phyloP scores from a whole-genome alignment of 2,329 filamentous ascomycete species.

The Aspergillus sojae region DNA sequence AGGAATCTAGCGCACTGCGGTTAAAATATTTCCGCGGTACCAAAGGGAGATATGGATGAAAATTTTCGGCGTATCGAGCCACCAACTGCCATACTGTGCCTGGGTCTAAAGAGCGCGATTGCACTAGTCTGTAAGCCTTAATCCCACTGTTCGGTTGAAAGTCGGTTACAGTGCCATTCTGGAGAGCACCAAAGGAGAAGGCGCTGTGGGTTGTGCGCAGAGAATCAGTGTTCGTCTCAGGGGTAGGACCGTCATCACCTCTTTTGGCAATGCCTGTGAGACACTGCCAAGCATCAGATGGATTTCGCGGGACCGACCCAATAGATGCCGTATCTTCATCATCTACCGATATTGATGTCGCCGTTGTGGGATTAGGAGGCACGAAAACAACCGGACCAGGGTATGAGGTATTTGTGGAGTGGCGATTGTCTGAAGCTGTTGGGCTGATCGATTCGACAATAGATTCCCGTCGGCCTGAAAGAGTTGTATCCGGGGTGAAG shows the following conservation, averaged over 20 bases:
- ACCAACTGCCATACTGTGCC: conserved; percentile 57
- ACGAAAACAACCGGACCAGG: conserved; percentile 39
- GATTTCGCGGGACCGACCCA: conserved; percentile 48
- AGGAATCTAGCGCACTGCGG: conserved; percentile 55
- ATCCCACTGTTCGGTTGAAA: conserved; percentile 38
- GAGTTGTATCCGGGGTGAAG: conserved; percentile 31
- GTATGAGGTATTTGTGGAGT: conserved; percentile 31
- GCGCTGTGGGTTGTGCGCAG: conserved; percentile 25
- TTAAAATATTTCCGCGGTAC: conserved; percentile 64
- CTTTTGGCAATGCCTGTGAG: conserved; percentile 49
- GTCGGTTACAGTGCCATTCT: conserved; percentile 29
- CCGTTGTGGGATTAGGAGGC: conserved; percentile 33
- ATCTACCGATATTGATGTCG: conserved; percentile 31
- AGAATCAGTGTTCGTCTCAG: conserved; percentile 26
- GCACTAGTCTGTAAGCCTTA: conserved; percentile 46
- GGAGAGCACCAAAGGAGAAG: conserved; percentile 29
- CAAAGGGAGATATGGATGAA: conserved; percentile 71
- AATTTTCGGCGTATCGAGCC: conserved; percentile 64
- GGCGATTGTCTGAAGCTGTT: conserved; percentile 29
- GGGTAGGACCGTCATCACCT: conserved; percentile 27
- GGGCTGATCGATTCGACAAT: conserved; percentile 30
- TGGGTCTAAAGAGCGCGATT: conserved; percentile 49
- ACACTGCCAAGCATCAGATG: conserved; percentile 53
- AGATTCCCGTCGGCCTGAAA: conserved; percentile 29
- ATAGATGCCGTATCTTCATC: conserved; percentile 47